Conservation (phyloP, 306 rosid genomes). For the Vicia sativa region DNA sequence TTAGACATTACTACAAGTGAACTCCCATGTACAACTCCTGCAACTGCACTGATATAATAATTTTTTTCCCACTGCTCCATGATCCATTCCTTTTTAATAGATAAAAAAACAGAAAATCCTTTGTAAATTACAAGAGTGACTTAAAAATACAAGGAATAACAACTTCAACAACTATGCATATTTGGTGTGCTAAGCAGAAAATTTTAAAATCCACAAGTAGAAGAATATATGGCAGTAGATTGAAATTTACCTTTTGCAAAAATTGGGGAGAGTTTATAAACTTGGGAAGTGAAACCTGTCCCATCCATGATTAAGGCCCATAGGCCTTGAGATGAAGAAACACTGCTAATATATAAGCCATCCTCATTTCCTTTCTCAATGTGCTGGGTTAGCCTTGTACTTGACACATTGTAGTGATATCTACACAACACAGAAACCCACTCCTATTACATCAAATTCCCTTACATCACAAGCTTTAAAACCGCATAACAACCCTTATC, state of each 20-base stretch:
- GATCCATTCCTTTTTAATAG: slow-evolving; percentile 80
- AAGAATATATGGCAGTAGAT: slow-evolving; percentile 10
- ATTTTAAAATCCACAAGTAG: slow-evolving; percentile 6
- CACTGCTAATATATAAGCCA: slow-evolving; percentile 78
- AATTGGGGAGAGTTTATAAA: slow-evolving; percentile 68
- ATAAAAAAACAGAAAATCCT: slow-evolving; percentile 12
- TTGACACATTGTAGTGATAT: slow-evolving; percentile 92
- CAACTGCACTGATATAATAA: slow-evolving; percentile 74
- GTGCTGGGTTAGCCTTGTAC: slow-evolving; percentile 76
- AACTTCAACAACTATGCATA: slow-evolving; percentile 3
- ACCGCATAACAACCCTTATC: slow-evolving; percentile 13
- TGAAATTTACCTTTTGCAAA: slow-evolving; percentile 76
- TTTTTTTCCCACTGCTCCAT: slow-evolving; percentile 87
- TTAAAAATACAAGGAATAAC: background rate
- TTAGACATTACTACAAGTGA: slow-evolving; percentile 93
- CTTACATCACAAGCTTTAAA: background rate
- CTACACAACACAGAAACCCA: slow-evolving; percentile 49
- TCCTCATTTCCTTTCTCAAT: slow-evolving; percentile 86
- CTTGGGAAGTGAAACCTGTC: slow-evolving; percentile 80
- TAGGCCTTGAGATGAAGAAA: slow-evolving; percentile 64
- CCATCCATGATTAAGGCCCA: slow-evolving; percentile 99
- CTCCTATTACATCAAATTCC: slow-evolving; percentile 18
- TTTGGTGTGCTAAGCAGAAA: slow-evolving; percentile 14
- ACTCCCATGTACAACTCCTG: slow-evolving; percentile 76
- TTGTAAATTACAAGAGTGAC: background rate